These are phyloP conservation scores for Lentinula sp. DNA, from an alignment of 768 basidiomycete species.

Conservation along the genomic window DNA sequence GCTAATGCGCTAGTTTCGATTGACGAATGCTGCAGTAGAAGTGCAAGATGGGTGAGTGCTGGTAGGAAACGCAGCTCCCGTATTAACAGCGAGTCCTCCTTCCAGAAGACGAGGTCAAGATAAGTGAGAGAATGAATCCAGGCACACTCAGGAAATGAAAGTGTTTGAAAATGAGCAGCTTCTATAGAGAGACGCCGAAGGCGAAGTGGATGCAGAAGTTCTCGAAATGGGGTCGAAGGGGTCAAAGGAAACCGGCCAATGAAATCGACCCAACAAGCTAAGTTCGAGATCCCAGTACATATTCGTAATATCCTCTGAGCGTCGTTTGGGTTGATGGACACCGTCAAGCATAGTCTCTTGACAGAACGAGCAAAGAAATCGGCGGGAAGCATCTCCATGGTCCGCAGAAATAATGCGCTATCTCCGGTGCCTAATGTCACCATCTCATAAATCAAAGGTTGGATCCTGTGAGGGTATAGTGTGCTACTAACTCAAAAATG, in stretches of 20 bases:
- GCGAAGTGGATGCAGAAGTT: constrained; percentile 19
- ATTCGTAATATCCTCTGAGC: constrained; percentile 25
- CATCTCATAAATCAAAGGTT: constrained; percentile 32
- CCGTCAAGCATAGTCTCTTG: constrained; percentile 32
- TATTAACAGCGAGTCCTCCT: constrained; percentile 15
- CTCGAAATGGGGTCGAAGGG: constrained; percentile 11
- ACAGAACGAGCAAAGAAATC: constrained; percentile 30
- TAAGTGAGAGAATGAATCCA: constrained; percentile 28
- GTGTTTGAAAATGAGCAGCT: constrained; percentile 19
- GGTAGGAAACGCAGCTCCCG: constrained; percentile 21
- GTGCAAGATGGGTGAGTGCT: constrained; percentile 26
- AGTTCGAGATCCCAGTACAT: constrained; percentile 29
- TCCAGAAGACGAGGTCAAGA: constrained; percentile 33
- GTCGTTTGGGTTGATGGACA: constrained; percentile 20
- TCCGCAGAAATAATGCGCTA: constrained; percentile 28
- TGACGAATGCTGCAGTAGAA: constrained; percentile 6
- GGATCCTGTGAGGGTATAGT: constrained; percentile 22
- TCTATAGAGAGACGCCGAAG: constrained; percentile 31
- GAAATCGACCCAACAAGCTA: constrained; percentile 34
- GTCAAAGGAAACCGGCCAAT: constrained; percentile 9
- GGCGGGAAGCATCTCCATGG: constrained; percentile 24
- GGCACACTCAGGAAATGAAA: constrained; percentile 12
- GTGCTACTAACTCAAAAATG: too few species aligned
- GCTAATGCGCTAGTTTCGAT: constrained; percentile 8
- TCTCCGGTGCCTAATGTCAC: constrained; percentile 27